These are phyloP conservation scores for Aureobasidium pullulans DNA, from an alignment of 2,329 filamentous ascomycete genomes.

Conservation along the genomic window DNA sequence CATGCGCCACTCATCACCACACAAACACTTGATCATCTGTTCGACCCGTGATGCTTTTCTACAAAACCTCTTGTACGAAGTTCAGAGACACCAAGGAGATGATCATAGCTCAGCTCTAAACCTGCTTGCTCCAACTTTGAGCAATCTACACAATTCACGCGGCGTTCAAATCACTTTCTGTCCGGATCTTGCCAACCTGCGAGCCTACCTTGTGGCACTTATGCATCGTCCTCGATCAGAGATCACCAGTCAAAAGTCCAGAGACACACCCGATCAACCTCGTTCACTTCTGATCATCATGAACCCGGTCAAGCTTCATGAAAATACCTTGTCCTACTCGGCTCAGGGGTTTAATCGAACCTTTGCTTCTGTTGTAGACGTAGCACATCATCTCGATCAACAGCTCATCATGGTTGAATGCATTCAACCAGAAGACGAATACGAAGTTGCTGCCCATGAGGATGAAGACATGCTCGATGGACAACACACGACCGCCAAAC, in stretches of 20 bases:
- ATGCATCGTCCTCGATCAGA: neutral
- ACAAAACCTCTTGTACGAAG: slow-evolving; percentile 38
- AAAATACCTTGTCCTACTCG: slow-evolving; percentile 64
- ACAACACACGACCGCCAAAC: slow-evolving; percentile 11
- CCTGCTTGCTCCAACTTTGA: slow-evolving; percentile 58
- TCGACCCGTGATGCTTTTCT: slow-evolving; percentile 59
- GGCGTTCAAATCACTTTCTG: slow-evolving; percentile 65
- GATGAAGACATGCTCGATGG: slow-evolving; percentile 6
- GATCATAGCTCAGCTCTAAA: slow-evolving; percentile 9
- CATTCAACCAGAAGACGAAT: slow-evolving; percentile 12
- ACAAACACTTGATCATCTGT: slow-evolving; percentile 66
- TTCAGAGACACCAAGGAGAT: neutral
- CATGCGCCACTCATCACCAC: slow-evolving; percentile 47
- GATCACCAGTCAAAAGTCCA: neutral
- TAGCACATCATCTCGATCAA: slow-evolving; percentile 36
- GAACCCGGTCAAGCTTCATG: slow-evolving; percentile 58
- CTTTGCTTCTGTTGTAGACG: slow-evolving; percentile 56
- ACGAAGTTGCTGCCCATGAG: neutral
- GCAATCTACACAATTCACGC: slow-evolving; percentile 60
- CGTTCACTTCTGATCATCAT: slow-evolving; percentile 53
- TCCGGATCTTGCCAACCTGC: slow-evolving; percentile 67
- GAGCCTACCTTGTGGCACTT: slow-evolving; percentile 57
- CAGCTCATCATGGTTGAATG: slow-evolving; percentile 38
- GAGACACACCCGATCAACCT: neutral
- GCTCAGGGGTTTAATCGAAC: slow-evolving; percentile 62